Evolutionary conservation across 805 yeast genomes (phyloP).

Genomic region (Wickerhamomyces bovis): DNA sequence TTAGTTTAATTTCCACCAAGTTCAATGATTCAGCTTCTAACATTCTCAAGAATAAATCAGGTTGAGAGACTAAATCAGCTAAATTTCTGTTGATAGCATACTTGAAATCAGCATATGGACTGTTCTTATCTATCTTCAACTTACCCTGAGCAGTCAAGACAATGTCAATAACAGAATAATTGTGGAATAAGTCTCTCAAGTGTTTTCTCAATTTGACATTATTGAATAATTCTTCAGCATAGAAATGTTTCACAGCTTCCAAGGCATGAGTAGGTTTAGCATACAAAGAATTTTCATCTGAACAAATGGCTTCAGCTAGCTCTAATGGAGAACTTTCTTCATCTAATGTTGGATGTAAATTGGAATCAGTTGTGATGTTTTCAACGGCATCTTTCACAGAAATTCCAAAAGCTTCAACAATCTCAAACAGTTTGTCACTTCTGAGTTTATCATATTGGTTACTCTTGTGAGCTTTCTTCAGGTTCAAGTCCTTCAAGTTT

Average conservation of each 20-base stretch:
- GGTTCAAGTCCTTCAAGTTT: slow-evolving; percentile 32
- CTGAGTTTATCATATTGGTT: slow-evolving; percentile 63
- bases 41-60: slow-evolving; percentile 85
- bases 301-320: slow-evolving; percentile 39
- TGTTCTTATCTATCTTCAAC: slow-evolving; percentile 68
- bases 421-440: slow-evolving; percentile 54
- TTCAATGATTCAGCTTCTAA: slow-evolving; percentile 84
- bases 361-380: slow-evolving; percentile 61
- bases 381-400: slow-evolving; percentile 79
- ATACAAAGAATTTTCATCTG: slow-evolving; percentile 38
- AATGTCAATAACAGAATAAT: slow-evolving; percentile 64
- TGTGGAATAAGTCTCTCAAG: slow-evolving; percentile 55
- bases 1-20: slow-evolving; percentile 58
- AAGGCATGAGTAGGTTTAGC: slow-evolving; percentile 56
- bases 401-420: slow-evolving; percentile 68
- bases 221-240: slow-evolving; percentile 73
- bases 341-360: slow-evolving; percentile 70
- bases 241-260: slow-evolving; percentile 68
- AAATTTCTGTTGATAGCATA: slow-evolving; percentile 81
- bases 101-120: slow-evolving; percentile 84
- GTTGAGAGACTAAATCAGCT: slow-evolving; percentile 63
- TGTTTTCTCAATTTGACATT: slow-evolving; percentile 75
- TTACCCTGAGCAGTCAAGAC: slow-evolving; percentile 79
- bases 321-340: slow-evolving; percentile 54
- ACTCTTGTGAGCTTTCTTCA: slow-evolving; percentile 34